Base-by-base conservation (phyloP, 106 monocot genomes). In the Acorus calamus region DNA sequence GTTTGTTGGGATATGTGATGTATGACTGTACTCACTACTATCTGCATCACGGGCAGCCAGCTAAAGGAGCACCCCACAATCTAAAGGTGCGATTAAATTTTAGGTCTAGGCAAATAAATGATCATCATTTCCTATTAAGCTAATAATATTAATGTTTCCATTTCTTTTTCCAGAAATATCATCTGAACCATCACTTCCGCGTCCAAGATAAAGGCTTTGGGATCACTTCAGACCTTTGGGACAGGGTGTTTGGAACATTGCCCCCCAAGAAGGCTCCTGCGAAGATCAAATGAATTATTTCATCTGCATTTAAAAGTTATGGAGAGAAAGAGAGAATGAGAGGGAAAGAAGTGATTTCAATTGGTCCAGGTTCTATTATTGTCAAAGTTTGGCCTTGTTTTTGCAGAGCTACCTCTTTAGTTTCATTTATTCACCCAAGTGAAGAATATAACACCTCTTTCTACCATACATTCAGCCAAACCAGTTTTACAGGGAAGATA, bases 21-120 rank as follows among this genome's bases (percentile, higher is more conserved):
- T 94, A 94, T 62, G 94, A 94, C 53, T 94, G 94, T 73, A 94
- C 87, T 13, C 94, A 90, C 62, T 94, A 94, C 62, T 94, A 94
- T 60, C 71, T 94, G 7, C 94, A 94, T 55, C 89, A 89, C 59
- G 87, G 89, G 14, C 79, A 80, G n/a, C 94, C 94, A 14, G 68
- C 80, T 52, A 68, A 52, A 14, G 43, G 83, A 8, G 82, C 74
- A 41, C 84, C 66, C 53, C 79, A 73, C 11, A 49, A 83, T 66
- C 83, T 93, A 47, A 92, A 92, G 84, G 92, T 92, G 3, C 59
- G 44, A 44, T 43, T 7, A 57, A 45, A 43, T 28, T 28, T 0
- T 41, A 46, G 44, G 8, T 41, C 2, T 44, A 3, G 3, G 44
- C 10, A 61, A 46, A 8, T 42, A 51, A 42, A 10, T 13, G 11